These are phyloP conservation scores for Elongisporangium anandrum DNA, from an alignment of 352 stramenopile species.

Conservation along the genomic window DNA sequence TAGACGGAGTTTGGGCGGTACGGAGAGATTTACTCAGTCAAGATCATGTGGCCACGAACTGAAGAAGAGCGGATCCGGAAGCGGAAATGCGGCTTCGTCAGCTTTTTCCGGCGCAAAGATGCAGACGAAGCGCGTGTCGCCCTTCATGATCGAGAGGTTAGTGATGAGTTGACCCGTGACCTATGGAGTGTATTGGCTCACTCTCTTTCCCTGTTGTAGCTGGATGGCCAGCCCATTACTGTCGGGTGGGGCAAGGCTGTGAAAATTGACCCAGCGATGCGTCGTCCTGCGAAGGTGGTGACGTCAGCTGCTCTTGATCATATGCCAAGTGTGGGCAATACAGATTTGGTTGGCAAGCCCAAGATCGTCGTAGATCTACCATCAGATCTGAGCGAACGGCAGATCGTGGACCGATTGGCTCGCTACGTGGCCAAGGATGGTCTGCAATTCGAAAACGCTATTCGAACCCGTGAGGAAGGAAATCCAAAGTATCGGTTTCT, in stretches of 20 bases:
- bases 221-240: constrained; percentile 71
- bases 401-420: constrained; percentile 48
- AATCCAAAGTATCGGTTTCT: constrained; percentile 55
- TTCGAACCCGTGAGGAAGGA: constrained; percentile 39
- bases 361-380: constrained; percentile 40
- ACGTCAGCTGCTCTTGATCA: constrained; percentile 6
- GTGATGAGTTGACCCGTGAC: constrained; percentile 1
- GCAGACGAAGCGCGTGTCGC: constrained; percentile 77
- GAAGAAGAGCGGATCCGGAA: constrained; percentile 89
- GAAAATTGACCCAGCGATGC: constrained; percentile 46
- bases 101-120: constrained; percentile 84
- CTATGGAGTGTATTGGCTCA: background rate
- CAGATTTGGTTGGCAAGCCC: constrained; percentile 2
- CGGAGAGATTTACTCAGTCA: constrained; percentile 93
- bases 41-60: constrained; percentile 98
- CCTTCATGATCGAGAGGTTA: constrained; percentile 70
- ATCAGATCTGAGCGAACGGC: constrained; percentile 16
- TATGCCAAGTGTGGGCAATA: constrained; percentile 1
- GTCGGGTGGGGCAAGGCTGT: constrained; percentile 82
- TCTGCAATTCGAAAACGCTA: constrained; percentile 57
- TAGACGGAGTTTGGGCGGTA: constrained; percentile 84
- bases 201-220: constrained; percentile 9
- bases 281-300: constrained; percentile 7
- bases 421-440: constrained; percentile 59
- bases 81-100: constrained; percentile 95